Evolutionary conservation across 2,329 filamentous ascomycete species (phyloP), one percentile per base, ranked within the genome.

Genomic region (Diaporthe capsici): DNA sequence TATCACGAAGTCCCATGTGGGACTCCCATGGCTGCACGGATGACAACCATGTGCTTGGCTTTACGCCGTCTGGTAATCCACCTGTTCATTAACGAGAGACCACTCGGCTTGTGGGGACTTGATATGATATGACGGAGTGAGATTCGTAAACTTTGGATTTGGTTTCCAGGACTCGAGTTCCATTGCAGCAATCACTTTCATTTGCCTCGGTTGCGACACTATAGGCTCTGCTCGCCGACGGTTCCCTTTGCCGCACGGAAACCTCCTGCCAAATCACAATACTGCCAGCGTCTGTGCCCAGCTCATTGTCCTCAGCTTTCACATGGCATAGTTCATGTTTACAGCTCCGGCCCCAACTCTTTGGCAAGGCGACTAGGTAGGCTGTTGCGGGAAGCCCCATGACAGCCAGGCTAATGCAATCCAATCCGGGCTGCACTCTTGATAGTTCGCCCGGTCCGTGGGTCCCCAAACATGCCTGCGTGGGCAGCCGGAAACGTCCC

Each of bases 151-250:
- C 47, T 10, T 55, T 31, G 17, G 25, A 10, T 37, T 53, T 51
- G 39, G 15, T 8, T 65, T 65, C 20, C 34, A 65, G 28, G 47
- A 53, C 47, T 53, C 65, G 47, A 53, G 47, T 68, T 39, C 31
- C 28, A 51, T 15, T 68, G 65, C 65, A 53, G 65, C 31, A 68
- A 28, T 53, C 34, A 68, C 47, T 39, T 22, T 42, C 12, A 68
- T 28, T 25, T 53, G 63, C 65, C 65, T 39, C 65, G 44, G 47
- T 37, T 68, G 34, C 49, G 49, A 70, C 65, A 25, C 9, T 22
- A 37, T 55, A 70, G 65, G 47, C 65, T 55, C 65, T 55, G 47
- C n/a, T 28, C 65, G 49, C 47, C 34, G 65, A 70, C 49, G 13
- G n/a, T 39, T 53, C 15, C 31, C 31, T 25, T 34, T 39, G 22